Base-by-base conservation (phyloP, 148 eudicot species). In the Hydrangea macrophylla region DNA sequence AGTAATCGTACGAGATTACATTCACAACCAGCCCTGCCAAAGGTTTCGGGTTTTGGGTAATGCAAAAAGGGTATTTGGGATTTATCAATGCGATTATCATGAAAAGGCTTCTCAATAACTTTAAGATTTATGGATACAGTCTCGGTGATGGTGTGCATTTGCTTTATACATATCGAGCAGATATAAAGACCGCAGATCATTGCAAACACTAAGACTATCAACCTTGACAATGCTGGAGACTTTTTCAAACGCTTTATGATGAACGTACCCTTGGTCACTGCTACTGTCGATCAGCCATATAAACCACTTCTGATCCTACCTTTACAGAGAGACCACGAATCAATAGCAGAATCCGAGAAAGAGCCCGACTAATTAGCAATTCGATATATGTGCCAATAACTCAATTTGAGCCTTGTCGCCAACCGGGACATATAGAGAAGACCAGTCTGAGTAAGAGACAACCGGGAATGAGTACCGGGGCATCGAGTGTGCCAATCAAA, bases 1-100 rank as follows among this genome's bases (percentile, higher is more conserved):
- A 82, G 79, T 76, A 79, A 79, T n/a, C 71, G 80, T 20, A 82
- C 85, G 0, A 83, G 80, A 76, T 82, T 82, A 62, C 69, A 51
- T 17, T 69, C 68, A 70, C 85, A 82, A 54, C 79, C 85, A 66
- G 80, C 83, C 80, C 85, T 82, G 69, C 7, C 44, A 57, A 72
- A 82, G 26, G 85, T 75, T 55, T 75, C 64, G 1, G 85, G 85
- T 37, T 70, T n/a, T n/a, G n/a, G n/a, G n/a, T n/a, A n/a, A n/a
- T n/a, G n/a, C n/a, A n/a, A n/a, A n/a, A n/a, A n/a, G 37, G 62
- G 64, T 48, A 32, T n/a, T 31, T 64, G 35, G 26, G 63, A 63
- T 51, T 9, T 23, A 27, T 45, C 33, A 36, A 45, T 18, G n/a
- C 44, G 60, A 26, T 18, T 42, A 42, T 30, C 8, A 62, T 23